phyloP scores from a whole-genome alignment of 2,329 filamentous ascomycete species.

The Diplodia mutila region DNA sequence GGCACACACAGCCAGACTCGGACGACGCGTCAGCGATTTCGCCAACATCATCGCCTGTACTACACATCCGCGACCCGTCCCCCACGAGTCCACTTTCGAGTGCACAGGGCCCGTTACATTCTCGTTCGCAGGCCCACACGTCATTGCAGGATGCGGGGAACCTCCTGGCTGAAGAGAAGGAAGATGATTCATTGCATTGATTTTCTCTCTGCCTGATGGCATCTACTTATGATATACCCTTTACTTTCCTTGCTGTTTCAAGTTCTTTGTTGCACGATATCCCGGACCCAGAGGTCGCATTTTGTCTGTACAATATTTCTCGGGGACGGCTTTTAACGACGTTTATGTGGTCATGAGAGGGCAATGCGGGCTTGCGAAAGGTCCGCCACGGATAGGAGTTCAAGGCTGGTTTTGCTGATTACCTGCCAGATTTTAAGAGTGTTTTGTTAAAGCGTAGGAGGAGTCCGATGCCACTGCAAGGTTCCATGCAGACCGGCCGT shows the following conservation, averaged over 20 bases:
- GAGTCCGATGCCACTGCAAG: not conserved
- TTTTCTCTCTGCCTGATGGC: not conserved
- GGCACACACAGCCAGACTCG: constrained; percentile 2
- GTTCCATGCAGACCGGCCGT: not conserved
- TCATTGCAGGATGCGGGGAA: not conserved
- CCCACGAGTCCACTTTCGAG: not conserved
- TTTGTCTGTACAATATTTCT: constrained; percentile 7
- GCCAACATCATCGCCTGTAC: not conserved
- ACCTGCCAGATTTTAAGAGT: not conserved
- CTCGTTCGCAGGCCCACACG: not conserved
- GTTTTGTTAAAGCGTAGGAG: not conserved
- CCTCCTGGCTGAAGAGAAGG: not conserved
- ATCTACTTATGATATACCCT: not conserved
- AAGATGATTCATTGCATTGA: not conserved
- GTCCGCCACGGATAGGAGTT: not conserved
- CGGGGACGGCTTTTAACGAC: not conserved
- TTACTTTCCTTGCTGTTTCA: not conserved
- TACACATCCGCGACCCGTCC: not conserved
- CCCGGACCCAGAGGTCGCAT: not conserved
- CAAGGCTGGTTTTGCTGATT: not conserved
- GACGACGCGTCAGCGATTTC: constrained; percentile 2
- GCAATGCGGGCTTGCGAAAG: not conserved
- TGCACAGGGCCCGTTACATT: not conserved
- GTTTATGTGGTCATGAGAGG: not conserved
- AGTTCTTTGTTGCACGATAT: not conserved